These are phyloP conservation scores for Adenanthera pavonina DNA, from an alignment of 306 rosid genomes.

Conservation along the genomic window DNA sequence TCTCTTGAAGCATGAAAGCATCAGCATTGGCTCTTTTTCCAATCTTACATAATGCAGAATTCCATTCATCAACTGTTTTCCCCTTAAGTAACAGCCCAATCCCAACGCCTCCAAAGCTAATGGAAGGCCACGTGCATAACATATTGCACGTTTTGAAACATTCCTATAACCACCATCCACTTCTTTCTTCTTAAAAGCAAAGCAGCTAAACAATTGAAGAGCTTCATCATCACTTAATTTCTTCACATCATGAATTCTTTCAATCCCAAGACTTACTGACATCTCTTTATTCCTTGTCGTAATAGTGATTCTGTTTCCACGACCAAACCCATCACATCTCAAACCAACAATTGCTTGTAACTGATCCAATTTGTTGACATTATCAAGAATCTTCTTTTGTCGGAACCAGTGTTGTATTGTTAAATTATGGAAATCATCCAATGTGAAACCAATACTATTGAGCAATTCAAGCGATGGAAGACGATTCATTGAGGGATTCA, in stretches of 20 bases:
- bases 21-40: too few species aligned
- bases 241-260: not conserved
- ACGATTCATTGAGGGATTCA: not conserved
- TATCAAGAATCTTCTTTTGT: not conserved
- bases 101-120: not conserved
- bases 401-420: not conserved
- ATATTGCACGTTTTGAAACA: too few species aligned
- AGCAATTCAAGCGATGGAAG: too few species aligned
- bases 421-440: not conserved
- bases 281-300: conserved; percentile 5
- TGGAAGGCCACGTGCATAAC: not conserved
- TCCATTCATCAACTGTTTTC: not conserved
- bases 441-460: not conserved
- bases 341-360: not conserved
- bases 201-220: not conserved
- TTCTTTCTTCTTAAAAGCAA: not conserved
- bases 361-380: conserved; percentile 9
- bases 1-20: not conserved
- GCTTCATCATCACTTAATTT: not conserved
- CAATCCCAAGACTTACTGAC: not conserved
- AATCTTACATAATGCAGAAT: not conserved
- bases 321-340: too few species aligned
- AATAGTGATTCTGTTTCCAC: not conserved
- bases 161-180: too few species aligned
- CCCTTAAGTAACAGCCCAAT: not conserved